These are phyloP conservation scores for Zalaria sp. DNA, from an alignment of 2,329 filamentous ascomycete species.

Conservation along the genomic window DNA sequence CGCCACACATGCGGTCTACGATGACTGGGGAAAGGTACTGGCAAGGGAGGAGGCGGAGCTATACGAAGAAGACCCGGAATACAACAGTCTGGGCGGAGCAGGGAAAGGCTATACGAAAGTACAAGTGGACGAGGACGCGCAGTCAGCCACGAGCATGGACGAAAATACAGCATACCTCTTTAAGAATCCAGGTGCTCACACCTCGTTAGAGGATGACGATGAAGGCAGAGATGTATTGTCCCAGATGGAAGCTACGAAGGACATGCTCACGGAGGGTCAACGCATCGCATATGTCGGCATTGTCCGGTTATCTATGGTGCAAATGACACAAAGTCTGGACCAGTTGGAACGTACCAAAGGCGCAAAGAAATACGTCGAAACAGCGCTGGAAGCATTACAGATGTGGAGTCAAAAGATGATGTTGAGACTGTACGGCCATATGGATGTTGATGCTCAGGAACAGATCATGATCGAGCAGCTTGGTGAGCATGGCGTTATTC, in stretches of 20 bases:
- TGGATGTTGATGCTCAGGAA: conserved; percentile 85
- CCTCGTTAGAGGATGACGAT: conserved; percentile 57
- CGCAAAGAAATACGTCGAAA: conserved; percentile 56
- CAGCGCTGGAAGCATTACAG: conserved; percentile 62
- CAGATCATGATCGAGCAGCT: conserved; percentile 99
- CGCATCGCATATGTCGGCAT: conserved; percentile 91
- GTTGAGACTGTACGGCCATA: conserved; percentile 84
- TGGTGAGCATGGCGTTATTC: conserved; percentile 77
- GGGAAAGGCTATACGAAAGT: conserved; percentile 93
- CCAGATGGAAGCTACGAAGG: conserved; percentile 92
- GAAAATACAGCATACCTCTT: conserved; percentile 96
- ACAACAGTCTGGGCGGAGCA: conserved; percentile 69
- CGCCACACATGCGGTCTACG: conserved; percentile 86
- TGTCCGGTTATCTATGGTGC: conserved; percentile 64
- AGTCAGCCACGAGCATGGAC: conserved; percentile 91
- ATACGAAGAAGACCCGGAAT: conserved; percentile 52
- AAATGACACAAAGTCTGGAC: conserved; percentile 59
- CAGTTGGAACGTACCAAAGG: conserved; percentile 46
- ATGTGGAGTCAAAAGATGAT: conserved; percentile 99
- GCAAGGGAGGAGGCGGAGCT: conserved; percentile 63
- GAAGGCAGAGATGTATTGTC: conserved; percentile 64
- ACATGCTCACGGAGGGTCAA: conserved; percentile 87
- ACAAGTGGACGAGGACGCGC: conserved; percentile 85
- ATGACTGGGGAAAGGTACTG: conserved; percentile 79
- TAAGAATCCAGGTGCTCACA: conserved; percentile 50